These are phyloP conservation scores for Ophiosphaerella narmari DNA, from an alignment of 2,329 filamentous ascomycete species.

Conservation along the genomic window DNA sequence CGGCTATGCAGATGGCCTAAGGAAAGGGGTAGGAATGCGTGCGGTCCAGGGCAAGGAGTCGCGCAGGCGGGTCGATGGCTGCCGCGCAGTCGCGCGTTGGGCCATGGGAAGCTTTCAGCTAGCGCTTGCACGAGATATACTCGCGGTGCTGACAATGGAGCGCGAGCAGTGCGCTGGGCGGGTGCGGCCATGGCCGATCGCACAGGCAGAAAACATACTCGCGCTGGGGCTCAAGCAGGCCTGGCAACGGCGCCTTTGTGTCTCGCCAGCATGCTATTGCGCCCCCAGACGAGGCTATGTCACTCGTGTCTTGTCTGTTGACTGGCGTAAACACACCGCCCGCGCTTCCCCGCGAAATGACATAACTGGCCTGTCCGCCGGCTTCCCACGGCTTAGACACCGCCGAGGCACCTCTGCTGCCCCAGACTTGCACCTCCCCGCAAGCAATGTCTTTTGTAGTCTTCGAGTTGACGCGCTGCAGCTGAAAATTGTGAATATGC, in stretches of 20 bases:
- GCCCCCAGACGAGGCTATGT: neutral
- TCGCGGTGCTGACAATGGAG: neutral
- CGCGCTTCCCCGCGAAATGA: constrained; percentile 26
- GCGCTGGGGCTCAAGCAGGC: too few species aligned
- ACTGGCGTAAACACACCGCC: constrained; percentile 18
- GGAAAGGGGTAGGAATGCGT: too few species aligned
- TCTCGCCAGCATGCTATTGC: neutral
- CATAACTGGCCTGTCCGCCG: constrained; percentile 14
- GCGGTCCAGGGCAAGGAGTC: too few species aligned
- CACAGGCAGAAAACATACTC: too few species aligned
- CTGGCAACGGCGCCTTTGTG: too few species aligned
- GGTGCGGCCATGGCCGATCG: too few species aligned
- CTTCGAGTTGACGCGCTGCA: constrained; percentile 14
- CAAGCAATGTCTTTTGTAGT: constrained; percentile 13
- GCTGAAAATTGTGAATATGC: constrained; percentile 34
- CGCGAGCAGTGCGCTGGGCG: too few species aligned
- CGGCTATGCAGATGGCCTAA: neutral
- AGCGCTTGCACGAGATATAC: neutral
- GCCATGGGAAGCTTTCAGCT: neutral
- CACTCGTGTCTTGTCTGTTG: constrained; percentile 1
- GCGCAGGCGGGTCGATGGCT: too few species aligned
- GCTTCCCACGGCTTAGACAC: constrained; percentile 26
- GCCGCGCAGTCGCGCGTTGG: too few species aligned
- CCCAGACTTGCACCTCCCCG: constrained; percentile 14
- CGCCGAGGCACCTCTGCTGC: constrained; percentile 28